Base-by-base conservation (phyloP, 768 basidiomycete species). In the Phaffia tasmanica region DNA sequence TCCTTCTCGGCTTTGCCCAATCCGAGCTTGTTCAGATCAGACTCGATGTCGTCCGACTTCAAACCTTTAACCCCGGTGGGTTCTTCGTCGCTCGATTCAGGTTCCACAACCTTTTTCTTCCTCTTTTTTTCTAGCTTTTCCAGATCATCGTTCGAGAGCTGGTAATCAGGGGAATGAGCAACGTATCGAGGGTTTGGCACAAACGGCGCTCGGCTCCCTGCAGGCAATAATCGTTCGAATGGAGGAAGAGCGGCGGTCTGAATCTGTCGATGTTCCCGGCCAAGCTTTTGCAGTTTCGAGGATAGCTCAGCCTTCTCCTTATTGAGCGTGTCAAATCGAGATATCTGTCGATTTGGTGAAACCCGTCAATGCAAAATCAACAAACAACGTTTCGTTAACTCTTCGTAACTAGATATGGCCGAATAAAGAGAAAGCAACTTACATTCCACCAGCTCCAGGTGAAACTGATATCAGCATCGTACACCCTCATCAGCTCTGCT, bases 401-500 rank as follows among this genome's bases (percentile, higher is more conserved):
- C 56, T 29, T 25, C 11, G 7, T 14, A 11, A 29, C 15, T 15
- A 29, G 27, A 6, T 14, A 18, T 46, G 5, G 23, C 49, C 25
- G 3, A 11, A 32, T 11, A 27, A 53, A 50, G 25, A 29, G 8
- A 30, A 8, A 27, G 19, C 25, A 2, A 64, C 63, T 56, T 48
- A 64, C 63, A 25, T 64, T 56, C 63, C 63, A 64, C 63, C 63
- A 64, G 63, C 50, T 64, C 63, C 63, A 57, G 1, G 57, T 56
- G n/a, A 46, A 23, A 18, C 35, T 23, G n/a, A 56, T 56, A 8
- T 64, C 63, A 29, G 42, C 55, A 19, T 35, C 21, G 21, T 57
- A 46, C 27, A 64, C 63, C 9, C 51, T 51, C 18, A 8, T 1
- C 1, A 64, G 2, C 25, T 64, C 63, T 3, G 23, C 51, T n/a